Conservation (phyloP, 140 eudicot genomes). For the Flaveria floridana region DNA sequence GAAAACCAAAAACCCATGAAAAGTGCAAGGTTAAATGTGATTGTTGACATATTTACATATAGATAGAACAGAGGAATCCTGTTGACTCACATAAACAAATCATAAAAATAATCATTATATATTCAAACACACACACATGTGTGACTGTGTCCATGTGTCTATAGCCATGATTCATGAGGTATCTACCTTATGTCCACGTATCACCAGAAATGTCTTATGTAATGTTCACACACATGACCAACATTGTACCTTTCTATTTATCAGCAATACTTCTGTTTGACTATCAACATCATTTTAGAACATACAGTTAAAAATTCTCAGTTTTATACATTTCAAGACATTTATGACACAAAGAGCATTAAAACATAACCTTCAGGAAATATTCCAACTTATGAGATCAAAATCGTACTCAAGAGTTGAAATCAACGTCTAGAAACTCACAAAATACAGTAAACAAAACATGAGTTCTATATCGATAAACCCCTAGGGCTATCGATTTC, state of each 20-base stretch:
- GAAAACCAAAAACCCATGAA: background rate
- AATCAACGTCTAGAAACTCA: background rate
- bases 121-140: background rate
- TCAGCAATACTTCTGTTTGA: background rate
- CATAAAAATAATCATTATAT: background rate
- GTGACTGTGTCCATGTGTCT: background rate
- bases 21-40: background rate
- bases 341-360: background rate
- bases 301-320: too few relatives aligned
- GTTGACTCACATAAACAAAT: background rate
- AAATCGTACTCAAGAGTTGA: background rate
- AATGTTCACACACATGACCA: background rate
- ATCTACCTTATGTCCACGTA: background rate
- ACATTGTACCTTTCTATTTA: background rate
- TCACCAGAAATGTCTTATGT: background rate
- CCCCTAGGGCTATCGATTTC: background rate
- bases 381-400: background rate
- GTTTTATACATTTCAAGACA: background rate
- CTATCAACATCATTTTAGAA: background rate
- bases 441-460: background rate
- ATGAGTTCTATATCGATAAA: conserved; percentile 1
- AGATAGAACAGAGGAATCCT: background rate
- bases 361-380: background rate
- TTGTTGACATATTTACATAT: background rate
- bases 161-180: background rate